Evolutionary conservation across 495 filamentous ascomycete species (phyloP).

Genomic region (Daldinia decipiens): DNA sequence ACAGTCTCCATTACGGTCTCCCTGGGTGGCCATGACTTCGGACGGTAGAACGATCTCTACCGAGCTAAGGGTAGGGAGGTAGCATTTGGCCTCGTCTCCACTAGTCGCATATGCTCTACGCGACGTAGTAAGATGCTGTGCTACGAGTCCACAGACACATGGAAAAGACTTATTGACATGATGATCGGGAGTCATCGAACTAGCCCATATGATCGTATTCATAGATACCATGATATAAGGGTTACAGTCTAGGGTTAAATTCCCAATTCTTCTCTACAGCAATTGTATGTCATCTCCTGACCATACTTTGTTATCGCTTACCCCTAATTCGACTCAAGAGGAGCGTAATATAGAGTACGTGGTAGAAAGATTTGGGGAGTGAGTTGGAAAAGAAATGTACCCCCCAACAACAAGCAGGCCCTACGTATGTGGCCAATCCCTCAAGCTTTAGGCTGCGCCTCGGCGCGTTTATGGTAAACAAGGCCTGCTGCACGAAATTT

Average conservation of each 20-base stretch:
- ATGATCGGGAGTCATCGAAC: constrained; percentile 29
- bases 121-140: constrained; percentile 45
- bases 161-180: constrained; percentile 22
- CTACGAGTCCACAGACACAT: constrained; percentile 40
- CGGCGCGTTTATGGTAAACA: constrained; percentile 35
- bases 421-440: constrained; percentile 27
- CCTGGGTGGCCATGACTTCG: constrained; percentile 38
- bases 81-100: constrained; percentile 37
- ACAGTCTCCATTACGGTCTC: constrained; percentile 39
- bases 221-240: constrained; percentile 24
- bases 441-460: constrained; percentile 34
- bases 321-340: constrained; percentile 18
- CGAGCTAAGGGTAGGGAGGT: constrained; percentile 44
- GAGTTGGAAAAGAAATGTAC: constrained; percentile 28
- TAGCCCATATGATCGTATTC: constrained; percentile 20
- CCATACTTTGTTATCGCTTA: constrained; percentile 16
- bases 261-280: constrained; percentile 4
- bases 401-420: constrained; percentile 24
- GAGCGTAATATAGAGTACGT: constrained; percentile 11
- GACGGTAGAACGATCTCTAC: constrained; percentile 41
- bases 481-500: constrained; percentile 39
- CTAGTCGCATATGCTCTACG: constrained; percentile 34
- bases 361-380: constrained; percentile 11
- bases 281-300: constrained; percentile 19
- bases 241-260: constrained; percentile 12